Evolutionary conservation across 2,329 filamentous ascomycete genomes (phyloP), one percentile per base, ranked within the genome.

Genomic region (Knufia fluminis): DNA sequence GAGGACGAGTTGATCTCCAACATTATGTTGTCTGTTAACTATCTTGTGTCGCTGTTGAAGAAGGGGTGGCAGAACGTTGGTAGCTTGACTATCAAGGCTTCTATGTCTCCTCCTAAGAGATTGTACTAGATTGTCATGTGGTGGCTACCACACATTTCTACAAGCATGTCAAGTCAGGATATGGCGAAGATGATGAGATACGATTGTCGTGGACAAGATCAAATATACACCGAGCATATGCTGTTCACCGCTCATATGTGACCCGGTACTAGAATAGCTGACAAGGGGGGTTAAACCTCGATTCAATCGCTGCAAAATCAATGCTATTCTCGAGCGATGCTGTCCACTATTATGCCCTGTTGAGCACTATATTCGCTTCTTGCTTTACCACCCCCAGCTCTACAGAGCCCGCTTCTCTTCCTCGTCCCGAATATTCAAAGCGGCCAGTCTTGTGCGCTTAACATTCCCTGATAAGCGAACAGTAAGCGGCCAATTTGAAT

Each of bases 11-110:
- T 98, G 62, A 84, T 98, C 63, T 86, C 81, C 70, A 98, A 98
- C 85, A 90, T 97, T 77, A 98, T 98, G 92, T 77, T 98, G 78
- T 82, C 91, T 75, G 97, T 98, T 85, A 98, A 98, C 86, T 98
- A 98, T 83, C 84, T 98, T 61, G 91, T 98, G 72, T 96, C 89
- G 60, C 81, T 98, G 64, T 80, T 98, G 72, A 98, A 98, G 89
- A 98, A 98, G 87, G 92, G 92, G 72, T 98, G 92, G 92, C 92
- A 98, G 82, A 98, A 98, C 83, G 92, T 98, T 68, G 92, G 92
- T 72, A 92, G 86, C 81, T 82, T 98, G 78, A 95, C 90, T 72
- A 92, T 98, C 82, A 98, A 98, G 87, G 92, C 92, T 77, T 86
- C 86, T 79, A 98, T 98, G 92, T 95, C 88, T 74, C 92, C 92